A percentile compares a stretch with the other conserved stretches of the same genome.
These are phyloP conservation scores for Wickerhamiella qilinensis DNA, from an alignment of 805 yeast genomes.

Conservation along the genomic window DNA sequence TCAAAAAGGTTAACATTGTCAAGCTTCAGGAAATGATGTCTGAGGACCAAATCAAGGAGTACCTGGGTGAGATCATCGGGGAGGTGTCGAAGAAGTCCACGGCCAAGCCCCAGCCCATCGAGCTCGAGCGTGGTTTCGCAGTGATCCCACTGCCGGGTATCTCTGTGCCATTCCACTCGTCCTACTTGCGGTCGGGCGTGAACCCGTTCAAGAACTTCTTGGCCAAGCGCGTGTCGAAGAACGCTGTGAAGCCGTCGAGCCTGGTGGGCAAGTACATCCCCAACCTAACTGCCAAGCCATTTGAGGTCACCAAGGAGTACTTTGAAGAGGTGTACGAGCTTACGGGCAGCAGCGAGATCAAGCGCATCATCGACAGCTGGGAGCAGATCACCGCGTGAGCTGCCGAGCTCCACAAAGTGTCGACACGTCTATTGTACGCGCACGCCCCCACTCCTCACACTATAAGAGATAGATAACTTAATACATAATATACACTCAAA, in stretches of 20 bases:
- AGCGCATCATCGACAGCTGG: conserved; percentile 88
- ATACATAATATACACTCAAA: not conserved
- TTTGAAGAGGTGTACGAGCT: conserved; percentile 89
- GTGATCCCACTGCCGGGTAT: conserved; percentile 97
- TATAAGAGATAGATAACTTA: not conserved
- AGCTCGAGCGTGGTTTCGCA: conserved; percentile 94
- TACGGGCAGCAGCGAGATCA: conserved; percentile 83
- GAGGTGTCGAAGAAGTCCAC: conserved; percentile 69
- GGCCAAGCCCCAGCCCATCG: conserved; percentile 93
- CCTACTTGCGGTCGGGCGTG: conserved; percentile 96
- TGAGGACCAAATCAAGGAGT: conserved; percentile 76
- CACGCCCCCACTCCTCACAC: not conserved
- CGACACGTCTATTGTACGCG: not conserved
- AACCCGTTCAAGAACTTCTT: conserved; percentile 97
- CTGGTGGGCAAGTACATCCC: conserved; percentile 94
- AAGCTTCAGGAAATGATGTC: conserved; percentile 71
- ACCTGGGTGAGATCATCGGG: conserved; percentile 69
- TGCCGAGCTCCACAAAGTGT: conserved; percentile 1
- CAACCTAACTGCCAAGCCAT: conserved; percentile 95
- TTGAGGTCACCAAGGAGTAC: conserved; percentile 88
- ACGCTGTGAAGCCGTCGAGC: conserved; percentile 88
- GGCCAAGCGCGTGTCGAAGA: conserved; percentile 86
- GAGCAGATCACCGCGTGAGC: conserved; percentile 42
- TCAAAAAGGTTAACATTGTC: conserved; percentile 86
- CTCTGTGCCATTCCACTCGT: conserved; percentile 99